Base-by-base conservation (phyloP, 176 grass and related monocot genomes). In the Lolium multiflorum region DNA sequence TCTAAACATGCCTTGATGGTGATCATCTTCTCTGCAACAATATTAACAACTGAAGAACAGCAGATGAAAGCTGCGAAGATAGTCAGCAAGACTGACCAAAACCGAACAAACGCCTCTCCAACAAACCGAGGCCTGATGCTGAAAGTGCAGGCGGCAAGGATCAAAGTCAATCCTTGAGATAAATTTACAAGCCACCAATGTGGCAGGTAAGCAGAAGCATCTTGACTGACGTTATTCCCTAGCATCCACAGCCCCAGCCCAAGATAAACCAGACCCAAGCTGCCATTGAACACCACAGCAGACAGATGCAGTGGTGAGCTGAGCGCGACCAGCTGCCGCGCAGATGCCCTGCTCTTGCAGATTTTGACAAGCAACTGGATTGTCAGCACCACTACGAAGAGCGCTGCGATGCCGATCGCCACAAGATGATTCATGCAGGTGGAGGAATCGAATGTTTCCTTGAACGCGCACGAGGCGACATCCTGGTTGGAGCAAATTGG, bases 341-440 rank as follows among this genome's bases (percentile, higher is more conserved):
- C 51, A 0, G 78, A 38, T 3, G 41, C 81, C 21, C 58, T 48
- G 20, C 71, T 80, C 63, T 51, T 96, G 5, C 20, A 11, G 50
- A 91, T 15, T 87, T 84, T 89, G 46, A 94, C 71, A 11, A 92
- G 18, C 22, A 98, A 41, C 26, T 91, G 82, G 37, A 91, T 3
- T 1, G 68, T 58, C 11, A 96, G 65, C 2, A 49, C n/a, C 10
- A 89, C 2, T 50, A 78, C 1, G 2, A 98, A 16, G 37, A 90
- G 18, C 4, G 38, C 11, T 8, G 7, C 26, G n/a, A 84, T 22
- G 24, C 16, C 87, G 13, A 44, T 52, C 18, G 51, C 71, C 14
- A 73, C 18, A 0, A 94, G 84, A 74, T 98, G 91, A 44, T 98
- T 98, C 50, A 22, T 12, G 87, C 96, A 96, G 63, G 92, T 90